Conservation (phyloP, 441 rosid genomes). For the Populus tomentosa region DNA sequence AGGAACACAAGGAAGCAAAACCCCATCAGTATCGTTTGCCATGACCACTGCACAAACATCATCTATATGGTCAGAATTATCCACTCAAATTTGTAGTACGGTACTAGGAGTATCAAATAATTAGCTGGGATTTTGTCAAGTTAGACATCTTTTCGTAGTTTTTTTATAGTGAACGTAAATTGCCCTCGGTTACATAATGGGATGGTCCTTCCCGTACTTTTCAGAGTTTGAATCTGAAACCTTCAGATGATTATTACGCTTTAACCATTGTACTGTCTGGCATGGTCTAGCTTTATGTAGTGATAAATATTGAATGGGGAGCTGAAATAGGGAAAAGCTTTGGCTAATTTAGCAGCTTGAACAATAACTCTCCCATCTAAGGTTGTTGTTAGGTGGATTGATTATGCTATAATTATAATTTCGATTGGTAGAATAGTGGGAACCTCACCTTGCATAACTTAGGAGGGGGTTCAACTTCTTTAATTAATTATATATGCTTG, state of each 20-base stretch:
- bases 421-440: background rate
- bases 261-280: background rate
- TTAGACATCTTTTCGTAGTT: no score
- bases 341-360: background rate
- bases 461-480: background rate
- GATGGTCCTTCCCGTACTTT: background rate
- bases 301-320: background rate
- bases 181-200: background rate
- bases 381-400: background rate
- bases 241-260: background rate
- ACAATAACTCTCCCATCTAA: background rate
- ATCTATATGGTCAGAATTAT: background rate
- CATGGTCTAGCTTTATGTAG: background rate
- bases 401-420: background rate
- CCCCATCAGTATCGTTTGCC: constrained; percentile 90
- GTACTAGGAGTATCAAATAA: no score
- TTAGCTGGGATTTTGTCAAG: no score
- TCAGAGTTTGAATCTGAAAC: background rate
- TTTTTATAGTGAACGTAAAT: no score
- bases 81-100: background rate
- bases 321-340: background rate
- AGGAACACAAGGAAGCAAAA: constrained; percentile 66
- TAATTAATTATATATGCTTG: background rate
- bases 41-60: constrained; percentile 66
- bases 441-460: background rate